Evolutionary conservation across 1,284 basidiomycete genomes (phyloP).

Genomic region (Mycosarcoma maydis): DNA sequence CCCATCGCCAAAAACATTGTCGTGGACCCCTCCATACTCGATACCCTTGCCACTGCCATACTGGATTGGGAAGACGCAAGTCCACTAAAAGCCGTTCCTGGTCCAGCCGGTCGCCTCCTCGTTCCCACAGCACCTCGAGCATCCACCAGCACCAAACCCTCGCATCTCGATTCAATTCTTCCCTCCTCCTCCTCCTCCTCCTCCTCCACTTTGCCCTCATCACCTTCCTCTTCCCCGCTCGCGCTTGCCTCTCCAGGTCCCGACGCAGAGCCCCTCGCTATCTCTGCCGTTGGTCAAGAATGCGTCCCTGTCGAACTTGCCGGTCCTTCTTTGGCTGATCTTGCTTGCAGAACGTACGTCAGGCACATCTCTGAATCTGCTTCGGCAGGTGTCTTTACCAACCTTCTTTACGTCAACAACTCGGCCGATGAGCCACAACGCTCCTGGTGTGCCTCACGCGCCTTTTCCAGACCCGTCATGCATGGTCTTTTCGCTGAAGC

Average conservation of each 20-base stretch:
- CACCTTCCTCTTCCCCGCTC: slow-evolving; percentile 21
- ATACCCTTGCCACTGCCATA: slow-evolving; percentile 43
- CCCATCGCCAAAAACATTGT: slow-evolving; percentile 57
- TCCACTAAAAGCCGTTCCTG: slow-evolving; percentile 33
- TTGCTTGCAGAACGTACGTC: slow-evolving; percentile 50
- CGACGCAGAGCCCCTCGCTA: slow-evolving; percentile 15
- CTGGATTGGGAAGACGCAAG: slow-evolving; percentile 44
- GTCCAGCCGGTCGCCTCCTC: slow-evolving; percentile 18
- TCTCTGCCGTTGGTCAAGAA: slow-evolving; percentile 56
- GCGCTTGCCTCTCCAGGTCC: slow-evolving; percentile 11
- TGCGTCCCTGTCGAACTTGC: slow-evolving; percentile 56
- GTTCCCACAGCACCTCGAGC: slow-evolving; percentile 25
- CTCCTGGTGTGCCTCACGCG: slow-evolving; percentile 67
- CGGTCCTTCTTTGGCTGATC: slow-evolving; percentile 36
- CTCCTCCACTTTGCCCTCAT: no score
- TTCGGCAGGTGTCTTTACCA: slow-evolving; percentile 57
- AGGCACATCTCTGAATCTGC: slow-evolving; percentile 63
- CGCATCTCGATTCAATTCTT: slow-evolving; percentile 6
- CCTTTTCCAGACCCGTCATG: slow-evolving; percentile 67
- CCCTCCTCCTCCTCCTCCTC: slow-evolving; percentile 26
- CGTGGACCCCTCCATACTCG: slow-evolving; percentile 28
- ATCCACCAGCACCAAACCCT: slow-evolving; percentile 5
- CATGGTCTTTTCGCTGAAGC: slow-evolving; percentile 68
- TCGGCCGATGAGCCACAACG: slow-evolving; percentile 54
- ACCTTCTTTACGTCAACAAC: slow-evolving; percentile 48